A percentile compares a stretch with the other conserved stretches of the same genome.
Conservation (phyloP, 2,329 filamentous ascomycete species). For the Mycosphaerella sp. region DNA sequence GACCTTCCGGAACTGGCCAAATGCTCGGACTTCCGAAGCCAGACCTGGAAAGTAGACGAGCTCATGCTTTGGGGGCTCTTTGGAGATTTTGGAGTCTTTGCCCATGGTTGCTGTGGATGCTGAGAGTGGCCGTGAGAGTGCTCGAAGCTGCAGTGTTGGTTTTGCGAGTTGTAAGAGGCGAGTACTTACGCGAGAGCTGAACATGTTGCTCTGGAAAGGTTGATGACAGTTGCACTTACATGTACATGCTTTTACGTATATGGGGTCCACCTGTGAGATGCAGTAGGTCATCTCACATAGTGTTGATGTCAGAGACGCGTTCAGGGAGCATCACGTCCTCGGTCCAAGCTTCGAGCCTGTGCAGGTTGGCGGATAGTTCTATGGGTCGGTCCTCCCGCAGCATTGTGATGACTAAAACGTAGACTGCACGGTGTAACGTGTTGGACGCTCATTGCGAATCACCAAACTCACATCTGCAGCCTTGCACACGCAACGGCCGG, state of each 20-base stretch:
- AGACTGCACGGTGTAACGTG: too few relatives aligned
- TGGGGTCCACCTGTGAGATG: too few relatives aligned
- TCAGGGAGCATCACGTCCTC: slow-evolving; percentile 1
- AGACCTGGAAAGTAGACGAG: slow-evolving; percentile 58
- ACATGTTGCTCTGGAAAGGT: slow-evolving; percentile 7
- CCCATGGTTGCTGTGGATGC: slow-evolving; percentile 24
- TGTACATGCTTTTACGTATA: too few relatives aligned
- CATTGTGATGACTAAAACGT: slow-evolving; percentile 1
- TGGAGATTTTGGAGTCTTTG: slow-evolving; percentile 33
- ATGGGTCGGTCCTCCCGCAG: not conserved
- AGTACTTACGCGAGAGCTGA: slow-evolving; percentile 13
- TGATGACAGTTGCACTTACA: slow-evolving; percentile 3
- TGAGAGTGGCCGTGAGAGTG: slow-evolving; percentile 18
- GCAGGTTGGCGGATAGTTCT: too few relatives aligned
- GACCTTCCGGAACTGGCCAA: slow-evolving; percentile 55
- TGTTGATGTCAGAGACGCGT: slow-evolving; percentile 12
- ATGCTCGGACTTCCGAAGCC: slow-evolving; percentile 49
- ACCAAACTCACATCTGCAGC: too few relatives aligned
- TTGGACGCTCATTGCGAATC: too few relatives aligned
- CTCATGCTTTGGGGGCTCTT: slow-evolving; percentile 37
- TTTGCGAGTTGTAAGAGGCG: slow-evolving; percentile 5
- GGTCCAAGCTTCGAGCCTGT: not conserved
- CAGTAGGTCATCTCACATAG: not conserved
- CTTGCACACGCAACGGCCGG: not conserved
- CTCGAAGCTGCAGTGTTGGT: slow-evolving; percentile 4